A percentile compares a stretch with the other conserved stretches of the same genome.
These are phyloP conservation scores for Zangia roseola DNA, from an alignment of 768 basidiomycete species.

Conservation along the genomic window DNA sequence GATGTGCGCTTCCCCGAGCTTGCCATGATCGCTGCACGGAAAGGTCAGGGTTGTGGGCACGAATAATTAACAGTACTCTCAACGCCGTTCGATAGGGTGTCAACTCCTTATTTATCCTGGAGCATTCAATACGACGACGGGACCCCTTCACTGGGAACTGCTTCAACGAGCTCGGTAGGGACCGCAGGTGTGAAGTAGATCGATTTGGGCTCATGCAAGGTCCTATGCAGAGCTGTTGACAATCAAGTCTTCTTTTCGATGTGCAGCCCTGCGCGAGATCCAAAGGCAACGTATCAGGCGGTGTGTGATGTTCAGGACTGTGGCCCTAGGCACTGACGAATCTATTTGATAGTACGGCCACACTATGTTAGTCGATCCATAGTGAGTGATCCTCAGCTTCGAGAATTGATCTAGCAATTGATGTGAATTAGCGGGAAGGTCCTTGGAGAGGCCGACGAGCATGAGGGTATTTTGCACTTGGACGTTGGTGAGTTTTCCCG, in stretches of 20 bases:
- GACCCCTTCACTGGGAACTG: conserved; percentile 94
- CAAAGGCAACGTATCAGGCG: conserved; percentile 83
- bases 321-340: neutral
- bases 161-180: conserved; percentile 78
- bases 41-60: conserved; percentile 47
- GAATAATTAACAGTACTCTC: neutral
- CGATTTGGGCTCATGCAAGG: conserved; percentile 5
- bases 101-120: conserved; percentile 89
- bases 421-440: conserved; percentile 61
- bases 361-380: conserved; percentile 87
- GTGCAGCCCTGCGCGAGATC: conserved; percentile 92
- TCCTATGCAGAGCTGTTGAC: conserved; percentile 75
- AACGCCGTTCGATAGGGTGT: conserved; percentile 53
- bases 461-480: conserved; percentile 75
- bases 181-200: neutral
- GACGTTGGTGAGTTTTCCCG: conserved; percentile 65
- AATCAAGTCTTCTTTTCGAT: conserved; percentile 96
- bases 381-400: conserved; percentile 47
- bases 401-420: conserved; percentile 1
- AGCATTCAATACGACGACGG: conserved; percentile 95
- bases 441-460: conserved; percentile 69
- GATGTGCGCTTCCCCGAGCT: conserved; percentile 95
- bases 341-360: conserved; percentile 73
- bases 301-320: conserved; percentile 40
- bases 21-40: conserved; percentile 84